Evolutionary conservation across 345 rosid species (phyloP).

Genomic region (Euclidium syriacum): DNA sequence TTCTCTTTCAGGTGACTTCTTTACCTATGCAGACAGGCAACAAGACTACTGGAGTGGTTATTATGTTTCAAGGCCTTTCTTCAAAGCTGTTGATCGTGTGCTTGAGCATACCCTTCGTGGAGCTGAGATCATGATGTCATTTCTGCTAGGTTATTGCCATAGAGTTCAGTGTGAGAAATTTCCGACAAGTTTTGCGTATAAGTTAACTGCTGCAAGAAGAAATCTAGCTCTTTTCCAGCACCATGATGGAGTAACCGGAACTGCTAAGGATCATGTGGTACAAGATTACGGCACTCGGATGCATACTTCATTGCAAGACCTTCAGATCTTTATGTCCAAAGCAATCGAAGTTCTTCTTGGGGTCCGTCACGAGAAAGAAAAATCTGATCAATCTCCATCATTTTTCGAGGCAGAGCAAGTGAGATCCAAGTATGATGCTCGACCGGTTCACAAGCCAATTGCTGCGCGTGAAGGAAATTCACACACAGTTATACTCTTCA

Average conservation of each 20-base stretch:
- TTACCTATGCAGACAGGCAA: conserved; percentile 90
- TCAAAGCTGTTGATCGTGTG: conserved; percentile 96
- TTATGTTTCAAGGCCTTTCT: conserved; percentile 96
- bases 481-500: conserved; percentile 73
- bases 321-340: conserved; percentile 95
- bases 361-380: conserved; percentile 79
- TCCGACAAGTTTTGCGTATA: conserved; percentile 64
- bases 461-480: conserved; percentile 66
- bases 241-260: conserved; percentile 98
- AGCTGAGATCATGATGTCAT: conserved; percentile 81
- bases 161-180: conserved; percentile 78
- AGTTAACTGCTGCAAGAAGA: conserved; percentile 94
- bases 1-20: conserved; percentile 94
- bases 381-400: conserved; percentile 63
- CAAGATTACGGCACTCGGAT: conserved; percentile 83
- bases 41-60: conserved; percentile 99
- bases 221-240: conserved; percentile 98
- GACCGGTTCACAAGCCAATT: conserved; percentile 67
- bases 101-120: conserved; percentile 90
- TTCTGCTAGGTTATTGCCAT: conserved; percentile 86
- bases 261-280: conserved; percentile 94
- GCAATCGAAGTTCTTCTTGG: conserved; percentile 87
- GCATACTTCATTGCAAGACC: conserved; percentile 87
- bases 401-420: conserved; percentile 77
- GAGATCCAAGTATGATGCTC: conserved; percentile 79